Conservation (phyloP, 805 yeast species). For the Candida glaebosa region DNA sequence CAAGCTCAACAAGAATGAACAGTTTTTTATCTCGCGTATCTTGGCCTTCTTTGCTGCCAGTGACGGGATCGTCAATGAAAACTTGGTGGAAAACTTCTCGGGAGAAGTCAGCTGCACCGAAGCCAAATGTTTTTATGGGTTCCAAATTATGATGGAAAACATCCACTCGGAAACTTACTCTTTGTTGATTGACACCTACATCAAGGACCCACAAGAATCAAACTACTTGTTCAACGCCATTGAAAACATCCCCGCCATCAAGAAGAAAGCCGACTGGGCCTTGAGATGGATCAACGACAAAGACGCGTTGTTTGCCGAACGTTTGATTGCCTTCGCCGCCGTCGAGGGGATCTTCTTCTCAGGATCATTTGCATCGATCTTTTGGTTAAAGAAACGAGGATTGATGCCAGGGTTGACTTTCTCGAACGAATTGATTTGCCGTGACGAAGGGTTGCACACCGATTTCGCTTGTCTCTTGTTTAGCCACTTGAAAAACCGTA, state of each 20-base stretch:
- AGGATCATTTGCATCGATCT: conserved; percentile 96
- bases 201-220: conserved; percentile 93
- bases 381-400: conserved; percentile 99
- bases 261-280: conserved; percentile 99
- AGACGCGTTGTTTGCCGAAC: conserved; percentile 88
- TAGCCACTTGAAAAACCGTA: conserved; percentile 89
- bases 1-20: conserved; percentile 83
- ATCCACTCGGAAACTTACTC: conserved; percentile 98
- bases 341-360: conserved; percentile 98
- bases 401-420: conserved; percentile 98
- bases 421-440: conserved; percentile 94
- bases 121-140: conserved; percentile 98
- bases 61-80: conserved; percentile 97
- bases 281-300: conserved; percentile 92
- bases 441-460: conserved; percentile 98
- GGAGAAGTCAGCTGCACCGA: conserved; percentile 97
- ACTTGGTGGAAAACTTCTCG: conserved; percentile 93
- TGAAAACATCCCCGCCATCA: conserved; percentile 93
- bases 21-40: conserved; percentile 87
- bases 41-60: conserved; percentile 98
- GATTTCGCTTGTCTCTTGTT: conserved; percentile 96
- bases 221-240: conserved; percentile 91
- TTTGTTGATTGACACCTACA: conserved; percentile 87
- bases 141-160: conserved; percentile 99
- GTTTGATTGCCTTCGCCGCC: conserved; percentile 97